Base-by-base conservation (phyloP, 2,329 filamentous ascomycete species). In the Mariannaea elegans region DNA sequence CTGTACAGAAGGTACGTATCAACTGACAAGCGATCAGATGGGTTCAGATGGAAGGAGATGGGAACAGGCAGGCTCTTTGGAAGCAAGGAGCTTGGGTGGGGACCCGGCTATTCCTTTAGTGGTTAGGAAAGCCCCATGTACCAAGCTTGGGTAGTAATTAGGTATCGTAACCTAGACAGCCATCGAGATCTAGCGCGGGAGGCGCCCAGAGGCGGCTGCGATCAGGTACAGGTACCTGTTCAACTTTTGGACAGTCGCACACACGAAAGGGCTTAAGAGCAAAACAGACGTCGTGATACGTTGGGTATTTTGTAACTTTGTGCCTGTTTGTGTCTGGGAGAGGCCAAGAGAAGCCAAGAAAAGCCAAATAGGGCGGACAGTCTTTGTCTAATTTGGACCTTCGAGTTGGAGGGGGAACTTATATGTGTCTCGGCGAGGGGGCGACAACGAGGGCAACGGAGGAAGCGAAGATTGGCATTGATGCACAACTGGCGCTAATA, bases 61-160 rank as follows among this genome's bases (percentile, higher is more conserved):
- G 49, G 56, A 57, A 60, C 46, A 45, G 34, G 59, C 46, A 50
- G 34, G 42, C 52, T 34, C 32, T 56, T 54, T 4, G 48, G 56
- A 62, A 62, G 67, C 62, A 67, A 62, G 68, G 62, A 72, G 68
- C 70, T 72, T 61, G 61, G 55, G 70, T 72, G 70, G 70, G 58
- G 49, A 50, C 27, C 13, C n/a, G 27, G 46, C 65, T 62, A 59
- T 31, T 21, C 50, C 53, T 42, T 49, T 65, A 53, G 56, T 46
- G 59, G 62, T 48, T 67, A 65, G 53, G 51, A 44, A 46, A 65
- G 39, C 46, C 62, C 49, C 53, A 64, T 51, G 56, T 59, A 8
- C 66, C 53, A 58, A 60, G 61, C 56, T 64, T 63, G 65, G 65
- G 56, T 59, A 52, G 45, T 53, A 46, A 41, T 54, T 51, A 62